Base-by-base conservation (phyloP, 2,329 filamentous ascomycete genomes). In the Ambrosiella cleistominuta region DNA sequence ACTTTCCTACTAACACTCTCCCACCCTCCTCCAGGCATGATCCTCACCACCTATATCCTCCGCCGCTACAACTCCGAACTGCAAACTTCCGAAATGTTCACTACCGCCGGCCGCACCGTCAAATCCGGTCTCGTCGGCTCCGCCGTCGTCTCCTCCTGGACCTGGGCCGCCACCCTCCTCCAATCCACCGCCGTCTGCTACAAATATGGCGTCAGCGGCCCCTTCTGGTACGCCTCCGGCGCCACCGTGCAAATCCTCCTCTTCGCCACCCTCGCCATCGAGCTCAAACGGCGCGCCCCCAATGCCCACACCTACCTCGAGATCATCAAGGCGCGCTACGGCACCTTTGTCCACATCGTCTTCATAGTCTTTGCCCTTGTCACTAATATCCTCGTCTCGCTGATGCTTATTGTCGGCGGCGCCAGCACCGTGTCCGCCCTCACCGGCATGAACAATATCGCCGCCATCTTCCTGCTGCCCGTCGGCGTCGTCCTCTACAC, bases 41-140 rank as follows among this genome's bases (percentile, higher is more conserved):
- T 86, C 65, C 70, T 80, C 57, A 82, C 82, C n/a, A 87, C 83
- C 1, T 83, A 82, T 69, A 75, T 85, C 36, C 71, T 87, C 60
- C 84, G 82, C 66, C 73, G 81, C 66, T 80, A 70, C 64, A 72
- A 71, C 64, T 68, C 69, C 54, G 88, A 93, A 68, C 74, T 90
- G 2, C 88, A 95, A 68, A 95, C 90, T 0, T 90, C 86, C 0
- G 89, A 95, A 71, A 93, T 89, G 80, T 95, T 95, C 75, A 89
- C 79, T 62, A 95, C 89, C 0, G 89, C 89, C 54, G 88, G 88
- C 15, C 77, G 90, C 62, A 89, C 86, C 1, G 87, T 95, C 63
- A 95, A 95, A 67, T 89, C 87, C 7, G 90, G 89, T 49, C 75
- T 95, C 12, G 88, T 95, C 0, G 86, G 87, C 9, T 86, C 87